phyloP scores from a whole-genome alignment of 352 stramenopile species.

The Phytophthora cactorum region DNA sequence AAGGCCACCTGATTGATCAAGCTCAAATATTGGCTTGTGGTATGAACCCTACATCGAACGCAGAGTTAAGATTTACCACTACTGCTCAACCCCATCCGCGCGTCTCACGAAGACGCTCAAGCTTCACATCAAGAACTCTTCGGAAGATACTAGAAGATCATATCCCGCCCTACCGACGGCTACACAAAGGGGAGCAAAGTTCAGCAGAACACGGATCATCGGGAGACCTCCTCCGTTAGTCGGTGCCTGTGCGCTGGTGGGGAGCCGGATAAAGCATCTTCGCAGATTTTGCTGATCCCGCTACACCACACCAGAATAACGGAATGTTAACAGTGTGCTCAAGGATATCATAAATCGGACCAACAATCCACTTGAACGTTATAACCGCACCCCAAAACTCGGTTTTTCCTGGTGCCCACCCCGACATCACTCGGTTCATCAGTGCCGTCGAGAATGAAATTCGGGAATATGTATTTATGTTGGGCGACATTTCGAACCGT shows the following conservation, averaged over 20 bases:
- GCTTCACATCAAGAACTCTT: background rate
- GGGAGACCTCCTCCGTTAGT: too few species aligned
- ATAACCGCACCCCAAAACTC: background rate
- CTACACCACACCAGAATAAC: background rate
- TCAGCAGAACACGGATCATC: too few species aligned
- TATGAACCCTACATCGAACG: background rate
- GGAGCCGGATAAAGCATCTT: too few species aligned
- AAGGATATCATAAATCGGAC: background rate
- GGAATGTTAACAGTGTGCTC: background rate
- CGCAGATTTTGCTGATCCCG: too few species aligned
- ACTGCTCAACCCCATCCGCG: background rate
- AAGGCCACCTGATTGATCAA: background rate
- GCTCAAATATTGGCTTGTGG: background rate
- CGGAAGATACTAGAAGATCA: too few species aligned
- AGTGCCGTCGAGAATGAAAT: constrained; percentile 7
- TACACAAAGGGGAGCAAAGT: too few species aligned
- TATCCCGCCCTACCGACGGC: too few species aligned
- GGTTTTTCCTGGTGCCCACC: background rate
- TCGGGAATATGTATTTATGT: constrained; percentile 4
- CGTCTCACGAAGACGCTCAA: background rate
- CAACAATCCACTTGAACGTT: background rate
- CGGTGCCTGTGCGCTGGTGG: too few species aligned
- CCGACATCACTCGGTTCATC: constrained; percentile 5
- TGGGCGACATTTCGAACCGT: constrained; percentile 13
- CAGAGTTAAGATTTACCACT: background rate